Conservation (phyloP, 495 filamentous ascomycete genomes). For the Hypoxylon lienhwacheense region DNA sequence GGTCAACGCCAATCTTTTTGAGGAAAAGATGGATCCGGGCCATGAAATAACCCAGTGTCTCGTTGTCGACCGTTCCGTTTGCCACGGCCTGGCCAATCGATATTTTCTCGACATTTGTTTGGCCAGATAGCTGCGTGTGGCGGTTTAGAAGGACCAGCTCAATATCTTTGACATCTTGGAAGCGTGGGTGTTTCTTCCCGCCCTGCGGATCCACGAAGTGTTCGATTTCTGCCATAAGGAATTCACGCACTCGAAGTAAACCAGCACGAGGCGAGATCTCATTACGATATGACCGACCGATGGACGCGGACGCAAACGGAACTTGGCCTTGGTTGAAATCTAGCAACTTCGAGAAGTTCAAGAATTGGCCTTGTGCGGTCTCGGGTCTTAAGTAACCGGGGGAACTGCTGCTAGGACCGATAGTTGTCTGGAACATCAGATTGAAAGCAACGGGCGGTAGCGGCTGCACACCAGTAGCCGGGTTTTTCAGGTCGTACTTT, state of each 20-base stretch:
- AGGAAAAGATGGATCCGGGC: constrained; percentile 67
- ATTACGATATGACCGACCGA: constrained; percentile 79
- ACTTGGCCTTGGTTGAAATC: constrained; percentile 74
- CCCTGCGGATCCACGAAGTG: constrained; percentile 74
- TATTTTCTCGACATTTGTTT: constrained; percentile 55
- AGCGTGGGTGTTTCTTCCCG: constrained; percentile 72
- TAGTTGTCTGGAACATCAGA: constrained; percentile 76
- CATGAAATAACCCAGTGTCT: constrained; percentile 71
- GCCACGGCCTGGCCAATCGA: constrained; percentile 64
- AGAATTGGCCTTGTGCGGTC: constrained; percentile 75
- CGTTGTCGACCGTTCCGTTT: constrained; percentile 64
- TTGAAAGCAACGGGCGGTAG: constrained; percentile 71
- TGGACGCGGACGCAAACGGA: constrained; percentile 77
- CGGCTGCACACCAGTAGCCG: constrained; percentile 60
- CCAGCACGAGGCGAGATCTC: constrained; percentile 76
- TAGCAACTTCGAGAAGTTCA: constrained; percentile 75
- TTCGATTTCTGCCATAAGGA: constrained; percentile 83
- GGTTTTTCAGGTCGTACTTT: constrained; percentile 71
- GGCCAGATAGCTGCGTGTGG: constrained; percentile 61
- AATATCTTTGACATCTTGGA: constrained; percentile 66
- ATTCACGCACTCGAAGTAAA: constrained; percentile 76
- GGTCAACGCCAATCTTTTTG: constrained; percentile 61
- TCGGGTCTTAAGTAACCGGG: constrained; percentile 70
- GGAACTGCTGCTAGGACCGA: constrained; percentile 64
- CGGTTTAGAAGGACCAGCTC: constrained; percentile 62